These are phyloP conservation scores for Centella asiatica DNA, from an alignment of 129 eudicot genomes.

Conservation along the genomic window DNA sequence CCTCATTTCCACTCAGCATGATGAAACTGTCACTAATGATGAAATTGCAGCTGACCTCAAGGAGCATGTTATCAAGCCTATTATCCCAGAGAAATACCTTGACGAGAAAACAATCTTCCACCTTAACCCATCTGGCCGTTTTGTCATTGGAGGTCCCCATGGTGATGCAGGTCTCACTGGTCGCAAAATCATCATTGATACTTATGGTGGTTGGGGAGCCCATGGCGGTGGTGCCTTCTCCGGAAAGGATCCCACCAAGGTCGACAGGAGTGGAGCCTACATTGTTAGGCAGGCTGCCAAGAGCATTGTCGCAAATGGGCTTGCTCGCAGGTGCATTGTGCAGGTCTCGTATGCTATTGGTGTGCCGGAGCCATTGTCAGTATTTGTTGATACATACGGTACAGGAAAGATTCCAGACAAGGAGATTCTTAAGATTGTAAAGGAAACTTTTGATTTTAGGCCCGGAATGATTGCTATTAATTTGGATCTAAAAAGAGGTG, in stretches of 20 bases:
- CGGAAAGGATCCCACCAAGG: conserved; percentile 61
- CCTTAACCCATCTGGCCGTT: conserved; percentile 58
- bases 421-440: conserved; percentile 46
- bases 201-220: conserved; percentile 62
- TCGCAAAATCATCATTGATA: conserved; percentile 58
- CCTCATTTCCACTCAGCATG: conserved; percentile 60
- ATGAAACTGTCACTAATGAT: conserved; percentile 54
- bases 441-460: conserved; percentile 58
- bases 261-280: conserved; percentile 58
- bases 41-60: conserved; percentile 53
- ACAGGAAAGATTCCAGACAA: conserved; percentile 60
- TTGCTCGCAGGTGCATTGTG: conserved; percentile 60
- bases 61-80: conserved; percentile 47
- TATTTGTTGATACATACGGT: conserved; percentile 52
- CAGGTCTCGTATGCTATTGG: conserved; percentile 64
- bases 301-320: conserved; percentile 55
- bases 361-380: conserved; percentile 59
- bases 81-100: conserved; percentile 49
- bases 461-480: conserved; percentile 58
- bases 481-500: conserved; percentile 50
- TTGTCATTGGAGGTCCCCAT: conserved; percentile 64
- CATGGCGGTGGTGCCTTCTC: conserved; percentile 64
- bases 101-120: conserved; percentile 60
- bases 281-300: conserved; percentile 60
- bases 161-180: conserved; percentile 72